Evolutionary conservation across 1,139 yeast genomes (phyloP).

Genomic region (Kurtzmaniella natalensis): DNA sequence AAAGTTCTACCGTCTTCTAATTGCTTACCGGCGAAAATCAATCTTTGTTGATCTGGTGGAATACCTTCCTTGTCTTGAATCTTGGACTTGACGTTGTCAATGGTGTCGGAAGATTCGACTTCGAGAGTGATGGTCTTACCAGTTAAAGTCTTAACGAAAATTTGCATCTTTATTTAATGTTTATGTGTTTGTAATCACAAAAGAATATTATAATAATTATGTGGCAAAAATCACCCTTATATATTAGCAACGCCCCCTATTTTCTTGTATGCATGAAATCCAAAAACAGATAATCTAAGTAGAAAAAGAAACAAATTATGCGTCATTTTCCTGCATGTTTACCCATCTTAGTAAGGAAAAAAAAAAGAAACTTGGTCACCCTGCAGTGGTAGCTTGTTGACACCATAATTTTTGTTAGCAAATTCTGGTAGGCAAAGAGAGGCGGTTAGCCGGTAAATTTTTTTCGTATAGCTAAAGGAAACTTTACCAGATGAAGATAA

Average conservation of each 20-base stretch:
- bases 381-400: too few relatives aligned
- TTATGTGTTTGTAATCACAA: conserved; percentile 29
- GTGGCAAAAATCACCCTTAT: conserved; percentile 9
- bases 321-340: conserved; percentile 4
- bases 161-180: conserved; percentile 58
- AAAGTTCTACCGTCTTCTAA: conserved; percentile 98
- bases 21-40: conserved; percentile 99
- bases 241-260: conserved; percentile 8
- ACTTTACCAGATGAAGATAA: too few relatives aligned
- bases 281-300: neutral
- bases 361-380: conserved; percentile 6
- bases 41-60: conserved; percentile 99
- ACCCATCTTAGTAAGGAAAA: neutral
- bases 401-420: too few relatives aligned
- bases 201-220: neutral
- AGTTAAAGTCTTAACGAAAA: conserved; percentile 97
- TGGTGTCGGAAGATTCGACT: conserved; percentile 25
- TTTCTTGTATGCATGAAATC: conserved; percentile 5
- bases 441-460: too few relatives aligned
- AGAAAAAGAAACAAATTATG: conserved; percentile 6
- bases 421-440: too few relatives aligned
- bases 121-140: conserved; percentile 83
- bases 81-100: conserved; percentile 93
- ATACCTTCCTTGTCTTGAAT: conserved; percentile 99
- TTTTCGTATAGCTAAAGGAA: too few relatives aligned